Evolutionary conservation across 257 asterid genomes (phyloP), one percentile per base, ranked within the genome.

Genomic region (Nemophila menziesii): DNA sequence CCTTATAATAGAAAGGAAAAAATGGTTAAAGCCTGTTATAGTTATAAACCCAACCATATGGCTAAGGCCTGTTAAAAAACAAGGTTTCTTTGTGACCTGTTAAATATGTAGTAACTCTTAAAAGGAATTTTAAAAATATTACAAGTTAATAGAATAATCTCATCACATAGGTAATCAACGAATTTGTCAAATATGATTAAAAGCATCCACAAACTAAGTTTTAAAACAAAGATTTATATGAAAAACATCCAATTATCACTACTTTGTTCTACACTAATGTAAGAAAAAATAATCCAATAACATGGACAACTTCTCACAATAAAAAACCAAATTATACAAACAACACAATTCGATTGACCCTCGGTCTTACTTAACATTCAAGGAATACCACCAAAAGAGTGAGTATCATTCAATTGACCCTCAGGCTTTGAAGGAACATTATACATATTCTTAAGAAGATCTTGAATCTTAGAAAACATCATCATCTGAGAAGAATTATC

Each of bases 401-500:
- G 68, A 33, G 54, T 54, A 38, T 59, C 61, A 18, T 44, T 58
- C 1, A 71, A 70, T 21, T 59, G 67, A 33, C 49, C 67, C 29
- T 69, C 77, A 39, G 43, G 48, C 63, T 73, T 64, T 0, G 69
- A 48, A 53, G 75, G 59, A 13, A 64, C 61, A 46, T 43, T 46
- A 13, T 29, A 29, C 36, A 29, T 29, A 29, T 29, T 29, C 12
- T 29, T 29, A 7, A 29, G 36, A 29, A 29, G 36, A 29, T 29
- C 36, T 29, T 29, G 36, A 13, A 29, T 29, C 12, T 29, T 29
- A 13, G 12, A 29, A 29, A 73, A 78, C 74, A 80, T 79, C 39
- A 83, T 71, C 34, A 87, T 87, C 82, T 20, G 80, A 71, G 47
- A 80, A 80, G 70, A 59, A 77, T 83, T 89, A 86, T n/a, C n/a